These are phyloP conservation scores for Ganoderma boninense DNA, from an alignment of 1,284 basidiomycete species.

Conservation along the genomic window DNA sequence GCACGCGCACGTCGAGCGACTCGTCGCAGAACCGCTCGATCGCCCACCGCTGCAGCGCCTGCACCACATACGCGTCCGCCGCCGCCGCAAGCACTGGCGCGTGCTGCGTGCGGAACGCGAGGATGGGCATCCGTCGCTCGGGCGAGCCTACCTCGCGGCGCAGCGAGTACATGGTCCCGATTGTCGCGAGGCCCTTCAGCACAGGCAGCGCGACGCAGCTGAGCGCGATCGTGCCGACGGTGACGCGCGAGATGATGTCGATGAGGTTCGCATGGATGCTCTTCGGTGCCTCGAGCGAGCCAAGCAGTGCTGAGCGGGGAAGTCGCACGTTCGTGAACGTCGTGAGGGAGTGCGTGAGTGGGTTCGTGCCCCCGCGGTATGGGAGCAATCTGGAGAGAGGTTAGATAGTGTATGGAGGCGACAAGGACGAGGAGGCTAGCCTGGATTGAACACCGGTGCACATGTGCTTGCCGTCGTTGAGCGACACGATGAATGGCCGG, in stretches of 20 bases:
- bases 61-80: conserved; percentile 50
- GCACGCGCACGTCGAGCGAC: conserved; percentile 36
- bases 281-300: conserved; percentile 38
- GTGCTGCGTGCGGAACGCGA: conserved; percentile 57
- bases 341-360: conserved; percentile 50
- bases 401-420: no score
- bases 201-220: conserved; percentile 41
- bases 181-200: conserved; percentile 43
- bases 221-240: conserved; percentile 49
- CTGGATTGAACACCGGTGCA: conserved; percentile 41
- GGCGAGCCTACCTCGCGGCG: conserved; percentile 45
- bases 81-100: conserved; percentile 50
- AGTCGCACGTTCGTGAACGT: conserved; percentile 49
- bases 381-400: conserved; percentile 43
- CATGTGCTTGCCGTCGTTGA: conserved; percentile 46
- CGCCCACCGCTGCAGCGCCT: conserved; percentile 43
- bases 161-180: conserved; percentile 51
- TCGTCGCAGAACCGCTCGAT: conserved; percentile 42
- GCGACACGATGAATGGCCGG: conserved; percentile 44
- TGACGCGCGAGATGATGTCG: conserved; percentile 48
- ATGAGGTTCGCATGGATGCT: conserved; percentile 43
- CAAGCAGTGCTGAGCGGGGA: conserved; percentile 46
- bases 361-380: conserved; percentile 43
- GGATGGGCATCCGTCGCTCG: conserved; percentile 44
- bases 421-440: conserved; percentile 25